Evolutionary conservation across 306 rosid species (phyloP).

Genomic region (Dryas octopetala): DNA sequence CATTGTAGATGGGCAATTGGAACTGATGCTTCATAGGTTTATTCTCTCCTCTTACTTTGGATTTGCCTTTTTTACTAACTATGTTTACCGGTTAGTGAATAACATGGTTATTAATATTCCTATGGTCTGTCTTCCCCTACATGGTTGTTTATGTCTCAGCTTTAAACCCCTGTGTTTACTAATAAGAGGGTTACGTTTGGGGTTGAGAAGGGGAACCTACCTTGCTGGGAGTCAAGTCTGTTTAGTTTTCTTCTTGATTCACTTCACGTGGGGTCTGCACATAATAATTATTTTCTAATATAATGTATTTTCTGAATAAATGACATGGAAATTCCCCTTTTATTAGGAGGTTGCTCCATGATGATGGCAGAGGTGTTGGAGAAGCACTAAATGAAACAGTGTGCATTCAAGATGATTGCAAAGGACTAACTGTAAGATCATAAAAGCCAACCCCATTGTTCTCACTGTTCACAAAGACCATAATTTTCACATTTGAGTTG

Average conservation of each 20-base stretch:
- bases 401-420: conserved; percentile 54
- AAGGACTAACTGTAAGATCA: conserved; percentile 68
- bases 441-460: conserved; percentile 7
- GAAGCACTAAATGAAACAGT: conserved; percentile 78
- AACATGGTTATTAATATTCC: not conserved
- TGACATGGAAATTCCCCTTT: conserved; percentile 3
- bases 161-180: no score
- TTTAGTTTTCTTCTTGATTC: conserved; percentile 2
- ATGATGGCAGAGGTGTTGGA: conserved; percentile 66
- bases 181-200: no score
- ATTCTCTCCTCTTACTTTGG: conserved; percentile 2
- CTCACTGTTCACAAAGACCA: conserved; percentile 13
- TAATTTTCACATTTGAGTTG: conserved; percentile 17
- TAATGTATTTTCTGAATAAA: not conserved
- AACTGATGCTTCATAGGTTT: conserved; percentile 89
- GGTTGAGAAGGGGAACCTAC: no score
- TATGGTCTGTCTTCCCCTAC: not conserved
- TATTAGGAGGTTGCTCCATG: conserved; percentile 62
- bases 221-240: not conserved
- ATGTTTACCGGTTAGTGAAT: not conserved
- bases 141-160: no score
- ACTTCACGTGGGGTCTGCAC: not conserved
- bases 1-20: conserved; percentile 71
- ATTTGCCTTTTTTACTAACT: not conserved
- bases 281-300: not conserved